Conservation (phyloP, 345 rosid genomes). For the Microthlaspi erraticum region DNA sequence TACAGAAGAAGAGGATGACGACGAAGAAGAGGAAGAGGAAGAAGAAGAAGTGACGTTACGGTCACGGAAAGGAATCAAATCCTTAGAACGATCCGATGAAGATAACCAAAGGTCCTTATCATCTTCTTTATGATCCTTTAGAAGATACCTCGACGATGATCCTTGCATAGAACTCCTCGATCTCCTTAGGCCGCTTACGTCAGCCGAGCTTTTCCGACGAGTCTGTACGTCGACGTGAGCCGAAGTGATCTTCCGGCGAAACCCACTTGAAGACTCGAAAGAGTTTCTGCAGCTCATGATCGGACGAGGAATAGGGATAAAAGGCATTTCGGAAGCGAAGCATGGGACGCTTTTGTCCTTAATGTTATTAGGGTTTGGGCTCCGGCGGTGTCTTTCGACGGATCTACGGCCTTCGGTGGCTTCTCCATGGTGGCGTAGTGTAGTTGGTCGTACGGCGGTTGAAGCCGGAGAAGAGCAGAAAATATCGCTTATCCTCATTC, state of each 20-base stretch:
- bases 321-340: conserved; percentile 42
- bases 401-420: conserved; percentile 52
- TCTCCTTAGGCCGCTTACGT: conserved; percentile 46
- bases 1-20: conserved; percentile 12
- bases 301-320: conserved; percentile 53
- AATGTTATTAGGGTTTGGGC: conserved; percentile 40
- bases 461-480: conserved; percentile 85
- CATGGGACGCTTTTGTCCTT: conserved; percentile 56
- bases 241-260: conserved; percentile 55
- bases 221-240: conserved; percentile 33
- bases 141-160: conserved; percentile 66
- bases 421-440: conserved; percentile 52
- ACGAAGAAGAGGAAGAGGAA: conserved; percentile 24
- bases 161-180: conserved; percentile 37
- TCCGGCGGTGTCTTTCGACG: conserved; percentile 51
- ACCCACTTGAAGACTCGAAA: conserved; percentile 34
- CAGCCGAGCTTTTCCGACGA: conserved; percentile 75
- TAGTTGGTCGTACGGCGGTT: conserved; percentile 69
- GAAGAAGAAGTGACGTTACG: conserved; percentile 48
- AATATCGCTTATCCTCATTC: conserved; percentile 71
- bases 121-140: conserved; percentile 53
- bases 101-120: conserved; percentile 50
- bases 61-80: conserved; percentile 36
- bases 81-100: conserved; percentile 49
- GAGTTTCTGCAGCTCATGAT: conserved; percentile 41